phyloP scores from a whole-genome alignment of 768 basidiomycete species.

The Kwoniella heveanensis region DNA sequence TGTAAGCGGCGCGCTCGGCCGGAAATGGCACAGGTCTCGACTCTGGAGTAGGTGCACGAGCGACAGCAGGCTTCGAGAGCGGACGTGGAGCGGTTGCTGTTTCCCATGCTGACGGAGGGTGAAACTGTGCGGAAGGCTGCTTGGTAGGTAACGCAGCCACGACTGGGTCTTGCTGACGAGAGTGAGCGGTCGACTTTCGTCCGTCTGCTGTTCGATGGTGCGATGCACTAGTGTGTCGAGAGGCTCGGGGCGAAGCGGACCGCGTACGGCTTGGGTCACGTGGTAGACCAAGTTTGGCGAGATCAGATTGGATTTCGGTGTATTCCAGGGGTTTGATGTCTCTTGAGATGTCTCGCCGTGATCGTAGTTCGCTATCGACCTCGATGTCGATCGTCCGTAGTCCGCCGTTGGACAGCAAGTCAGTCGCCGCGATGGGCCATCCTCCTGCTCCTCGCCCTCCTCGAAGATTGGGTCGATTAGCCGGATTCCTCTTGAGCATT shows the following conservation, averaged over 20 bases:
- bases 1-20: not conserved
- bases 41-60: not conserved
- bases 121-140: not conserved
- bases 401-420: constrained; percentile 26
- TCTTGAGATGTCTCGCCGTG: constrained; percentile 19
- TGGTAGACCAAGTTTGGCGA: constrained; percentile 2
- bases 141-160: not conserved
- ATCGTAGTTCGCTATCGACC: constrained; percentile 1
- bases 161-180: not conserved
- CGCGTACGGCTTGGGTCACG: not conserved
- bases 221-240: not conserved
- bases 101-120: not conserved
- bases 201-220: not conserved
- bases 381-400: constrained; percentile 15
- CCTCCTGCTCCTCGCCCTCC: constrained; percentile 41
- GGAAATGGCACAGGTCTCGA: not conserved
- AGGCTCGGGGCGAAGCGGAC: not conserved
- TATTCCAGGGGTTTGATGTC: constrained; percentile 10
- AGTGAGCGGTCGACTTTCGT: constrained; percentile 5
- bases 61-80: not conserved
- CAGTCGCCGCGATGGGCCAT: constrained; percentile 29
- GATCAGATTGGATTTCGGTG: constrained; percentile 17
- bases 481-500: constrained; percentile 17
- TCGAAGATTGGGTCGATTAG: constrained; percentile 14
- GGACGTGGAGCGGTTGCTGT: not conserved